These are phyloP conservation scores for Takashimella tepidaria DNA, from an alignment of 1,284 basidiomycete genomes.

Conservation along the genomic window DNA sequence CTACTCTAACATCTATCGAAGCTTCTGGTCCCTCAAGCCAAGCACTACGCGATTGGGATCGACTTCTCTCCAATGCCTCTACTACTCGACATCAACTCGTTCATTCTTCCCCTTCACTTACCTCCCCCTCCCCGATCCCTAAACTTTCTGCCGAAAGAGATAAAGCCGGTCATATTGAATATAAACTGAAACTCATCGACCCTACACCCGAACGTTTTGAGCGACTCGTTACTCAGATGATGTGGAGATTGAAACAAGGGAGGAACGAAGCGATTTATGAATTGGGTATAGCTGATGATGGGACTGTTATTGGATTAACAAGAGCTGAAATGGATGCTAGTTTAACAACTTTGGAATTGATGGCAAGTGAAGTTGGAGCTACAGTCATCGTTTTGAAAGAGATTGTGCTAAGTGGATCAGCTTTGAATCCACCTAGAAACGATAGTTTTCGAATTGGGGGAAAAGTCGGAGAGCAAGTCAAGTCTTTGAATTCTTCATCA, in stretches of 20 bases:
- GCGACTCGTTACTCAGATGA: constrained; percentile 79
- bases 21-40: constrained; percentile 16
- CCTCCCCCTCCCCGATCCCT: constrained; percentile 13
- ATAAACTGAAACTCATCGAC: constrained; percentile 48
- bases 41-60: constrained; percentile 40
- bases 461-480: not conserved
- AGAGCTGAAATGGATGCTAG: constrained; percentile 69
- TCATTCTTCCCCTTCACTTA: constrained; percentile 10
- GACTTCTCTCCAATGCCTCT: constrained; percentile 23
- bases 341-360: constrained; percentile 76
- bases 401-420: constrained; percentile 49
- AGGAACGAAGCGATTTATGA: constrained; percentile 89
- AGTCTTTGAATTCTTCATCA: too few species aligned
- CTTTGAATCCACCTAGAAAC: not conserved
- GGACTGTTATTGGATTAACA: constrained; percentile 73
- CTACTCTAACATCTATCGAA: not conserved
- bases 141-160: constrained; percentile 46
- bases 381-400: constrained; percentile 82
- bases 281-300: constrained; percentile 78
- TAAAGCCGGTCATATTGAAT: constrained; percentile 48
- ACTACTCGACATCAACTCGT: constrained; percentile 33
- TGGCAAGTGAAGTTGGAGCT: constrained; percentile 87
- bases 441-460: not conserved
- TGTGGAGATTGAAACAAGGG: constrained; percentile 88
- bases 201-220: constrained; percentile 48